Evolutionary conservation across 306 rosid genomes (phyloP).

Genomic region (Fragaria ananassa): DNA sequence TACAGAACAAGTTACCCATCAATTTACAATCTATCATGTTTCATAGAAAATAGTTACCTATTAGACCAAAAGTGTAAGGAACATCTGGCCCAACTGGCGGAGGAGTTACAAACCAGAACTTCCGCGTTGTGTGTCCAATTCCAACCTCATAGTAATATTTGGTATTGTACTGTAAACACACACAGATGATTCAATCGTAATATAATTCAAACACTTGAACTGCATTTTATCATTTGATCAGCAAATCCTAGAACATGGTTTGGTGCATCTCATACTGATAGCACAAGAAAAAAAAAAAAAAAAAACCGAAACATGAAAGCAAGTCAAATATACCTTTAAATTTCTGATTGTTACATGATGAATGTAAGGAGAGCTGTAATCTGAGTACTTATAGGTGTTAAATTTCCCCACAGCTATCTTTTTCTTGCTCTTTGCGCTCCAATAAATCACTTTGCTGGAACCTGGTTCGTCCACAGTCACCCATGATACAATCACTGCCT

Average conservation of each 20-base stretch:
- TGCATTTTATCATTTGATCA: neutral
- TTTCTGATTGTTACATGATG: constrained; percentile 46
- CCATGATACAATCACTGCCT: constrained; percentile 66
- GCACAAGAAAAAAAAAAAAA: neutral
- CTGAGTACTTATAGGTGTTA: constrained; percentile 43
- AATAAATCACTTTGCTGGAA: constrained; percentile 42
- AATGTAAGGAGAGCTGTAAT: constrained; percentile 63
- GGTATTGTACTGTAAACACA: constrained; percentile 48
- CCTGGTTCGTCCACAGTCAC: constrained; percentile 53
- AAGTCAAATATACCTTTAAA: constrained; percentile 24
- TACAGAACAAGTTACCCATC: neutral
- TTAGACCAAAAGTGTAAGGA: constrained; percentile 81
- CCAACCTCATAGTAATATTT: constrained; percentile 74
- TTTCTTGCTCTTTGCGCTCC: constrained; percentile 34
- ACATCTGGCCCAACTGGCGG: constrained; percentile 73
- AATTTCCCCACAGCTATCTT: constrained; percentile 35
- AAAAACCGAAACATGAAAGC: neutral
- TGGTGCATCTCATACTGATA: neutral
- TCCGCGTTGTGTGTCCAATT: constrained; percentile 42
- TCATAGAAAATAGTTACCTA: constrained; percentile 38
- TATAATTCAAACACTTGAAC: neutral
- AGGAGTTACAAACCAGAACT: constrained; percentile 70
- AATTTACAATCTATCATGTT: neutral
- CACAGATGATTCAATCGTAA: neutral
- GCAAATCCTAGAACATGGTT: neutral